Evolutionary conservation across 257 asterid species (phyloP), one percentile per base, ranked within the genome.

Genomic region (Ilex asprella): DNA sequence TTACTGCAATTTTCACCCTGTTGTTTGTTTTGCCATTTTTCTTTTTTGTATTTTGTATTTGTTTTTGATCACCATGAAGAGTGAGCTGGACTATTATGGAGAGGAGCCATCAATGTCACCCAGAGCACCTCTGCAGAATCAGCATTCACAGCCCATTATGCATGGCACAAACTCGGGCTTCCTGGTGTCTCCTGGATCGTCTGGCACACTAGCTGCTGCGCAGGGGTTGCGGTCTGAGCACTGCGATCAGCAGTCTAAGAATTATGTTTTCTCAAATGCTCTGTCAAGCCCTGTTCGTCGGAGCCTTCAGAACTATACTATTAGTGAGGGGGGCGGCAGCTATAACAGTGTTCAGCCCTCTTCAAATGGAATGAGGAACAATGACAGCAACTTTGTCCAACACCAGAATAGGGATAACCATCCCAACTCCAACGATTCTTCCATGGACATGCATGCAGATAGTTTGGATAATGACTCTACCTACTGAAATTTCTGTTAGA

Each of bases 381-480:
- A 57, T 16, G 81, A 75, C 39, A 5, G 62, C 0, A 62, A 70
- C 46, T 32, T 56, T 35, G 35, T 49, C 56, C 79, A 70, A 62
- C 78, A 65, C 55, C 84, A 75, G 16, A 75, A 63, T 58, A 62
- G 74, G 63, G 79, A 70, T 39, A 46, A 79, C 27, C 74, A 70
- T 62, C 67, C 51, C 50, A 75, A 59, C 70, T 71, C 70, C 51
- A 70, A 62, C 9, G 84, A 79, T 63, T 67, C 76, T 30, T 61
- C 66, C 67, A 79, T 79, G 84, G 81, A 79, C 61, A 79, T 79
- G 81, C 84, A 75, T 70, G 73, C 79, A 29, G 81, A 79, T 67
- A 76, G 72, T 62, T 70, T 76, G 11, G 69, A 57, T 55, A 77
- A 61, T 56, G 70, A 66, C 58, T 69, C 70, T 65, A 51, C 65